Evolutionary conservation across 768 basidiomycete species (phyloP).

Genomic region (Serendipita sp.): DNA sequence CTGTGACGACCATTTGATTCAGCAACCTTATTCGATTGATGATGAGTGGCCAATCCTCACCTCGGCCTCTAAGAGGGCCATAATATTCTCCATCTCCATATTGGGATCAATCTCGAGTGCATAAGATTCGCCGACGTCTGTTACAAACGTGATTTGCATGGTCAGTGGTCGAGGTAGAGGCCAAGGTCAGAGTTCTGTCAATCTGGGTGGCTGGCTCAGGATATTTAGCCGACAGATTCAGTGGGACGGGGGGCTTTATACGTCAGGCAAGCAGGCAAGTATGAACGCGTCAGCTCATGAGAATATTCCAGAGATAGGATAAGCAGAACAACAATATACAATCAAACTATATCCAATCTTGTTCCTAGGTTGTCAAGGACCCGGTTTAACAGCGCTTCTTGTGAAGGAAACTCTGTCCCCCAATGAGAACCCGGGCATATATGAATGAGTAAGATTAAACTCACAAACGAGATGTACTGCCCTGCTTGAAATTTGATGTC

Average conservation of each 20-base stretch:
- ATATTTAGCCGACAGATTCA: not conserved
- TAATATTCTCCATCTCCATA: slow-evolving; percentile 86
- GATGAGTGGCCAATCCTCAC: slow-evolving; percentile 29
- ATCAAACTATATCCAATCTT: too few relatives aligned
- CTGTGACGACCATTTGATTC: slow-evolving; percentile 23
- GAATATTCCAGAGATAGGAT: slow-evolving; percentile 4
- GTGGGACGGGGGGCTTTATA: not conserved
- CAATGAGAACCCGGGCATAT: not conserved
- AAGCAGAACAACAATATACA: not conserved
- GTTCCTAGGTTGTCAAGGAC: not conserved
- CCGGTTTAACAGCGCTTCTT: slow-evolving; percentile 16
- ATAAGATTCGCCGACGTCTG: slow-evolving; percentile 22
- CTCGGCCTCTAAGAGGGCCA: slow-evolving; percentile 90
- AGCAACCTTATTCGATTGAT: not conserved
- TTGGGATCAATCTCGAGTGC: slow-evolving; percentile 69
- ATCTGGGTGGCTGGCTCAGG: not conserved
- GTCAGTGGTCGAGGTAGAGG: not conserved
- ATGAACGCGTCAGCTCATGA: not conserved
- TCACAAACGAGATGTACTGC: slow-evolving; percentile 52
- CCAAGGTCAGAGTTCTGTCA: not conserved
- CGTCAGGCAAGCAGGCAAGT: too few relatives aligned
- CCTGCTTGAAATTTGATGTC: slow-evolving; percentile 49
- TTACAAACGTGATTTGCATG: slow-evolving; percentile 25
- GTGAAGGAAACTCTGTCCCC: slow-evolving; percentile 11
- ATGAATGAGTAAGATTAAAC: slow-evolving; percentile 19